These are phyloP conservation scores for Lactarius deliciosus DNA, from an alignment of 768 basidiomycete species.

Conservation along the genomic window DNA sequence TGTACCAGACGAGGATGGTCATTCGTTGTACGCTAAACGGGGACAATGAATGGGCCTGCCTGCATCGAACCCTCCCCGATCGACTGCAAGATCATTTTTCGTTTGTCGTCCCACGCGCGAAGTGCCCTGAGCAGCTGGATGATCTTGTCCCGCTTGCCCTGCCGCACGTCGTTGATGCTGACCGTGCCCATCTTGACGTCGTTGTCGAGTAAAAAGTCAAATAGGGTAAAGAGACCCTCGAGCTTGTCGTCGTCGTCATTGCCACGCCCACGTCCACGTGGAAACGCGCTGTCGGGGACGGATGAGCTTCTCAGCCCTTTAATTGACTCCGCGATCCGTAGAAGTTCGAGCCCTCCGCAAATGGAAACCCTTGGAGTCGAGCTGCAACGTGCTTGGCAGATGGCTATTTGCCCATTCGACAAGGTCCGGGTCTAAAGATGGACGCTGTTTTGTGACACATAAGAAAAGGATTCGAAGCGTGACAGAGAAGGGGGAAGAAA, in stretches of 20 bases:
- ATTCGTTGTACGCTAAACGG: constrained; percentile 12
- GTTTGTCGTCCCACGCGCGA: constrained; percentile 79
- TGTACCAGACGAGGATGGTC: neutral
- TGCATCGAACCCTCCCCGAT: constrained; percentile 41
- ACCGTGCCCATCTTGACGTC: constrained; percentile 90
- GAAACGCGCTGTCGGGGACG: constrained; percentile 79
- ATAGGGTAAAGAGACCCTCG: constrained; percentile 83
- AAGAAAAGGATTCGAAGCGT: constrained; percentile 18
- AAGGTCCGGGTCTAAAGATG: constrained; percentile 48
- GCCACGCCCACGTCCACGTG: constrained; percentile 41
- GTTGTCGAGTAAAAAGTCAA: constrained; percentile 91
- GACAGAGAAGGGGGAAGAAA: neutral
- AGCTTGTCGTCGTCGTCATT: constrained; percentile 66
- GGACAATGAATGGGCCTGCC: constrained; percentile 35
- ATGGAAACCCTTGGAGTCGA: constrained; percentile 48
- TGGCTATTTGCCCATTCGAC: constrained; percentile 89
- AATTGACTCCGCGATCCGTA: constrained; percentile 83
- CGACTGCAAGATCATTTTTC: constrained; percentile 53
- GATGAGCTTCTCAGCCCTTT: constrained; percentile 66
- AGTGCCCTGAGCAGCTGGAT: constrained; percentile 74
- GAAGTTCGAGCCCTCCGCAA: constrained; percentile 72
- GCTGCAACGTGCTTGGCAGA: constrained; percentile 62
- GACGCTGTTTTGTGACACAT: constrained; percentile 24
- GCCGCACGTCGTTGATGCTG: constrained; percentile 89
- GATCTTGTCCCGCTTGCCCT: constrained; percentile 80